These are phyloP conservation scores for Dothistroma septosporum DNA, from an alignment of 2,329 filamentous ascomycete species.

Conservation along the genomic window DNA sequence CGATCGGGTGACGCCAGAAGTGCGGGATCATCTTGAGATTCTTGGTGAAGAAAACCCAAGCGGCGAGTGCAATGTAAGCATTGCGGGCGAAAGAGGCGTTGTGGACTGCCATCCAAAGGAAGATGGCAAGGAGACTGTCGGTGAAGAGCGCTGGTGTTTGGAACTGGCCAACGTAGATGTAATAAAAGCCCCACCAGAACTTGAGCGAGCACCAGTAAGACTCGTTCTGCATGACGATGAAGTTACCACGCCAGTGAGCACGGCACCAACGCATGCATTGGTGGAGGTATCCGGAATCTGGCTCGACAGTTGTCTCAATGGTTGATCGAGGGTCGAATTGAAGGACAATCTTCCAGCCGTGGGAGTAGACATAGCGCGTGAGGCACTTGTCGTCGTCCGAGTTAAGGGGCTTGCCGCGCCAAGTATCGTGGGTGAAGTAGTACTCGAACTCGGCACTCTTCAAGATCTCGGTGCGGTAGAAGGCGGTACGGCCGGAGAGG, in stretches of 20 bases:
- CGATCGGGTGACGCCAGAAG: slow-evolving; percentile 49
- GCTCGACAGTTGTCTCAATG: slow-evolving; percentile 53
- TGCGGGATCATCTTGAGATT: slow-evolving; percentile 54
- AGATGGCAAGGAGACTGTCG: slow-evolving; percentile 44
- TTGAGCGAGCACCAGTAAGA: slow-evolving; percentile 30
- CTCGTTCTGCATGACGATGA: slow-evolving; percentile 43
- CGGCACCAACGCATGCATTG: slow-evolving; percentile 57
- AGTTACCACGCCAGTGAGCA: slow-evolving; percentile 57
- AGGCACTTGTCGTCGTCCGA: slow-evolving; percentile 61
- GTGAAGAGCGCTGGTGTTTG: slow-evolving; percentile 55
- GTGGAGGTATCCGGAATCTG: slow-evolving; percentile 46
- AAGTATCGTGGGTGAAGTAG: slow-evolving; percentile 49
- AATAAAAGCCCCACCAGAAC: slow-evolving; percentile 53
- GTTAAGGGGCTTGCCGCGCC: slow-evolving; percentile 49
- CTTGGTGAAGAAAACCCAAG: slow-evolving; percentile 56
- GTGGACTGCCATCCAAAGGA: slow-evolving; percentile 30
- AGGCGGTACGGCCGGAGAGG: slow-evolving; percentile 54
- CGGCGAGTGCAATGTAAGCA: slow-evolving; percentile 17
- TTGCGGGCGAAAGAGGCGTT: neutral
- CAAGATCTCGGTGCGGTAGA: slow-evolving; percentile 51
- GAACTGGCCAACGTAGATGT: slow-evolving; percentile 53
- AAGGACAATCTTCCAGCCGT: slow-evolving; percentile 53
- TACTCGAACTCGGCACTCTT: slow-evolving; percentile 41
- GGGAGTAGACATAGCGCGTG: slow-evolving; percentile 51
- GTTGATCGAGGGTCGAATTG: slow-evolving; percentile 49